Conservation (phyloP, 306 rosid genomes). For the Medicago truncatula region DNA sequence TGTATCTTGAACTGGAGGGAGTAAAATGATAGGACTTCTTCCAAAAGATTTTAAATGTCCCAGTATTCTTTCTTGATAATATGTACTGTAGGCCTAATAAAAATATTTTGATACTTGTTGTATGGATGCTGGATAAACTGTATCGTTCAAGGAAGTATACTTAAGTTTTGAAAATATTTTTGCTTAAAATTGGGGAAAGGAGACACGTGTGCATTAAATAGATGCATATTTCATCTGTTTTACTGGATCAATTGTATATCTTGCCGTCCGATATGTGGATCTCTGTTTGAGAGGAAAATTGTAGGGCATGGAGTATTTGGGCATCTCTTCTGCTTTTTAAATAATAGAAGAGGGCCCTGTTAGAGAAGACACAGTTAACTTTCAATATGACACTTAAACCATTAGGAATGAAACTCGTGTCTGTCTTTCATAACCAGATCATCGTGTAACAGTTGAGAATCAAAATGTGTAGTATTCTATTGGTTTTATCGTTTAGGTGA, state of each 20-base stretch:
- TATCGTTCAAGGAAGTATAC: not conserved
- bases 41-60: not conserved
- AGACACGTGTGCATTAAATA: slow-evolving; percentile 2
- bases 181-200: slow-evolving; percentile 2
- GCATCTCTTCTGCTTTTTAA: not conserved
- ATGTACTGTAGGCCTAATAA: not conserved
- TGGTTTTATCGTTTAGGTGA: slow-evolving; percentile 12
- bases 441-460: not conserved
- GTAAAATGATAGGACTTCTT: slow-evolving; percentile 7
- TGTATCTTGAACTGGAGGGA: slow-evolving; percentile 8
- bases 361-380: not conserved
- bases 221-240: slow-evolving; percentile 4
- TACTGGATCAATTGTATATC: not conserved
- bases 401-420: not conserved
- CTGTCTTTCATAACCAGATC: not conserved
- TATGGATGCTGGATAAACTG: not conserved
- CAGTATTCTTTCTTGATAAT: slow-evolving; percentile 6
- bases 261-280: not conserved
- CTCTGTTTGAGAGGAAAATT: not conserved
- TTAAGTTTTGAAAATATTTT: not conserved
- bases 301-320: not conserved
- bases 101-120: not conserved
- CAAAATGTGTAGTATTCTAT: not conserved
- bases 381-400: slow-evolving; percentile 7
- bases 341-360: not conserved